Evolutionary conservation across 2,329 filamentous ascomycete species (phyloP).

Genomic region (Cryphonectria nitschkei): DNA sequence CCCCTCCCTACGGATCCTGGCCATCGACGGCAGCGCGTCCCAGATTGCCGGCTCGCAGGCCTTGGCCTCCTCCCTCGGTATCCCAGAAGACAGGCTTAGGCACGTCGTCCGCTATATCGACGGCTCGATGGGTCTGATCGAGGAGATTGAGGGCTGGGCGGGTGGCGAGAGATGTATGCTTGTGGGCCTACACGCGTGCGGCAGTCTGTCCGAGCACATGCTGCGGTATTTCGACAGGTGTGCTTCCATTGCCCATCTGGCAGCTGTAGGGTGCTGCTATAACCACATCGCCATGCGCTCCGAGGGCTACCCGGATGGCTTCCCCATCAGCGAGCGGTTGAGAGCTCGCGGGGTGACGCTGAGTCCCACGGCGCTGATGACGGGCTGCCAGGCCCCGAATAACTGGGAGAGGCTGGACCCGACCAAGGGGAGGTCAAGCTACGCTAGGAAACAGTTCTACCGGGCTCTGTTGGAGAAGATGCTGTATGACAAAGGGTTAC

Average conservation of each 20-base stretch:
- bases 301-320: slow-evolving; percentile 42
- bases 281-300: slow-evolving; percentile 41
- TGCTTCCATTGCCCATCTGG: slow-evolving; percentile 33
- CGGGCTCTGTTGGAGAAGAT: slow-evolving; percentile 24
- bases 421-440: slow-evolving; percentile 28
- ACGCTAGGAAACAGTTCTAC: slow-evolving; percentile 25
- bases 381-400: slow-evolving; percentile 39
- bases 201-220: slow-evolving; percentile 41
- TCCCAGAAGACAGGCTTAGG: slow-evolving; percentile 31
- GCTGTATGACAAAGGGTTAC: slow-evolving; percentile 33
- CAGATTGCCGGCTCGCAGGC: slow-evolving; percentile 37
- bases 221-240: slow-evolving; percentile 35
- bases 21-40: slow-evolving; percentile 39
- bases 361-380: slow-evolving; percentile 40
- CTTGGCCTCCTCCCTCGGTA: slow-evolving; percentile 32
- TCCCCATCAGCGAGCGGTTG: slow-evolving; percentile 43
- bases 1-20: slow-evolving; percentile 35
- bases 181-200: slow-evolving; percentile 40
- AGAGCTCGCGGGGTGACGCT: slow-evolving; percentile 32
- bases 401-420: slow-evolving; percentile 37
- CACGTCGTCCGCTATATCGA: slow-evolving; percentile 38
- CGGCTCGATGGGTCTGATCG: slow-evolving; percentile 31
- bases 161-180: slow-evolving; percentile 37
- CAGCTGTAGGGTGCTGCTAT: slow-evolving; percentile 40
- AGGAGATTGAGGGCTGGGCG: slow-evolving; percentile 36